Conservation (phyloP, 164 flowering plant species). For the Vitis amurensis region DNA sequence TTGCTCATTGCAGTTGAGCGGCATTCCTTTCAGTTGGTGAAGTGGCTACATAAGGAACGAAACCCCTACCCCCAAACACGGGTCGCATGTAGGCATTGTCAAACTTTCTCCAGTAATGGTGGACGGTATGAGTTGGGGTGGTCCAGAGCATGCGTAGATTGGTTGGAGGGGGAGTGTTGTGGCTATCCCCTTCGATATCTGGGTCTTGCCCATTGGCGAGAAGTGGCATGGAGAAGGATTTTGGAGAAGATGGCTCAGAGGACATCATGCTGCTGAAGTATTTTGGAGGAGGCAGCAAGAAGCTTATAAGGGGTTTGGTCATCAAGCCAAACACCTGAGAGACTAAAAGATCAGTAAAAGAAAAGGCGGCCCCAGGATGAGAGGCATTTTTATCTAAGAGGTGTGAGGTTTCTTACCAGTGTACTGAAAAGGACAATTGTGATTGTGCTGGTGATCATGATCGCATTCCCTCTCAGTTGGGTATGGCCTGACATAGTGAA, state of each 20-base stretch:
- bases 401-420: conserved; percentile 31
- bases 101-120: conserved; percentile 56
- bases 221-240: conserved; percentile 33
- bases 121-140: conserved; percentile 35
- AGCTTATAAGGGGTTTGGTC: conserved; percentile 48
- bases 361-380: background rate
- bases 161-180: conserved; percentile 12
- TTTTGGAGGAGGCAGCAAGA: conserved; percentile 26
- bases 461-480: conserved; percentile 41
- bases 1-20: background rate
- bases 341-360: background rate
- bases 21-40: conserved; percentile 18
- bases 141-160: conserved; percentile 35
- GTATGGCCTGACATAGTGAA: conserved; percentile 52
- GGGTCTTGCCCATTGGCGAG: conserved; percentile 25
- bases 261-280: background rate
- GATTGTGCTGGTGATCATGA: conserved; percentile 70
- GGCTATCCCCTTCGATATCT: conserved; percentile 14
- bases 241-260: conserved; percentile 27
- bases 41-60: conserved; percentile 11
- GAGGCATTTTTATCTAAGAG: background rate
- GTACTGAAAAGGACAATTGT: conserved; percentile 58
- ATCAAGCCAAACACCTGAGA: conserved; percentile 55
- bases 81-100: conserved; percentile 59
- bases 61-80: conserved; percentile 60